Evolutionary conservation across 1,284 basidiomycete species (phyloP).

Genomic region (Ceraceosorus bombacis): DNA sequence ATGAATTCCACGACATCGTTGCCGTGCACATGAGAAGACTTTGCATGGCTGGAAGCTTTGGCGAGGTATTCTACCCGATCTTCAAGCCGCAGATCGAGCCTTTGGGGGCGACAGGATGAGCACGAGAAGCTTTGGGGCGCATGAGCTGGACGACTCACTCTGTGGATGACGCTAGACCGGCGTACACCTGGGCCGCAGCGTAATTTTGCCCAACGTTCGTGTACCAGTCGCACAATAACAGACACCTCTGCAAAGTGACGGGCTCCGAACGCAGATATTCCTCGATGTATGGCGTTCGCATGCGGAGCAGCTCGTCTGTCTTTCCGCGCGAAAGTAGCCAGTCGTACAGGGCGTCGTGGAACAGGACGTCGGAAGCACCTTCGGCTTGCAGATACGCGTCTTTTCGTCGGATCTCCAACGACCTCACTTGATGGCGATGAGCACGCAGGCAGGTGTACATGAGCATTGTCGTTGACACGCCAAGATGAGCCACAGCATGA

Average conservation of each 20-base stretch:
- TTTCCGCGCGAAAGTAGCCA: constrained; percentile 75
- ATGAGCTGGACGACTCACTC: constrained; percentile 51
- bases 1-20: constrained; percentile 84
- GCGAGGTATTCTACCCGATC: constrained; percentile 45
- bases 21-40: constrained; percentile 59
- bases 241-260: constrained; percentile 69
- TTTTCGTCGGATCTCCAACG: constrained; percentile 38
- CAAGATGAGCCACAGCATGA: constrained; percentile 1
- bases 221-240: constrained; percentile 93
- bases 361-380: constrained; percentile 76
- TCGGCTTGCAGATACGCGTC: constrained; percentile 56
- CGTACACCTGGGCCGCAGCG: constrained; percentile 80
- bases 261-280: constrained; percentile 76
- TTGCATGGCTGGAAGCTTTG: constrained; percentile 87
- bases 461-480: constrained; percentile 26
- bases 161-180: constrained; percentile 74
- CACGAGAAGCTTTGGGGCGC: constrained; percentile 42
- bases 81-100: constrained; percentile 28
- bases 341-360: constrained; percentile 88
- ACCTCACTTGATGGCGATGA: constrained; percentile 8
- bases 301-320: constrained; percentile 70
- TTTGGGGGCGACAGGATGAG: constrained; percentile 84
- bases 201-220: constrained; percentile 60
- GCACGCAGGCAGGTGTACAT: constrained; percentile 33
- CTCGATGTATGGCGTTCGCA: constrained; percentile 70